These are phyloP conservation scores for Penicillium sp. DNA, from an alignment of 2,329 filamentous ascomycete genomes.

Conservation along the genomic window DNA sequence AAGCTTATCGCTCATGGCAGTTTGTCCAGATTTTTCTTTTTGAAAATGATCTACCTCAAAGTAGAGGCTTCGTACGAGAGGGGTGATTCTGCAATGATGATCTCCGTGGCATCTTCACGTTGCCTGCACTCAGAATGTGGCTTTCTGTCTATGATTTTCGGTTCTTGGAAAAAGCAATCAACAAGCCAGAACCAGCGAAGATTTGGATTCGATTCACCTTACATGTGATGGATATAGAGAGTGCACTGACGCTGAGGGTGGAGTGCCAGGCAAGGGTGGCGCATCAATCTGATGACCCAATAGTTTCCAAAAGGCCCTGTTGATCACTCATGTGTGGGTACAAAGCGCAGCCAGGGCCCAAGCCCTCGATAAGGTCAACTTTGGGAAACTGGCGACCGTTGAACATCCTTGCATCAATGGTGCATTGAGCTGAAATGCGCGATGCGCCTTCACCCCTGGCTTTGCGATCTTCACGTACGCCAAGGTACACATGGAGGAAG, in stretches of 20 bases:
- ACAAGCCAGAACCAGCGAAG: neutral
- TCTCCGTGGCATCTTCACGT: neutral
- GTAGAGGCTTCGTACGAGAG: neutral
- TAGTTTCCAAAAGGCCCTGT: slow-evolving; percentile 1
- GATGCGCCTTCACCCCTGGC: neutral
- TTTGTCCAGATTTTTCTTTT: neutral
- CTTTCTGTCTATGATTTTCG: neutral
- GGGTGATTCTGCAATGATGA: neutral
- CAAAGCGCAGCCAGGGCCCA: neutral
- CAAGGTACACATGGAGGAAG: neutral
- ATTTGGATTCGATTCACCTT: neutral
- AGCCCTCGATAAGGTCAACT: neutral
- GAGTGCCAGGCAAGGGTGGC: slow-evolving; percentile 9
- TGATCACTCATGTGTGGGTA: neutral
- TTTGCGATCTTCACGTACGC: neutral
- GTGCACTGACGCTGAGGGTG: slow-evolving; percentile 4
- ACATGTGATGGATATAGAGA: slow-evolving; percentile 10
- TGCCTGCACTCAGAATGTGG: neutral
- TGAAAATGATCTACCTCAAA: neutral
- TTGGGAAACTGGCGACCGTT: neutral
- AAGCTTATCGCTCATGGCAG: neutral
- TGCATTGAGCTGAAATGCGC: neutral
- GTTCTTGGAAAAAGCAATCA: neutral
- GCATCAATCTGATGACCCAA: neutral
- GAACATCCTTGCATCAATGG: neutral